These are phyloP conservation scores for Lecanosticta acicola DNA, from an alignment of 2,329 filamentous ascomycete species.

Conservation along the genomic window DNA sequence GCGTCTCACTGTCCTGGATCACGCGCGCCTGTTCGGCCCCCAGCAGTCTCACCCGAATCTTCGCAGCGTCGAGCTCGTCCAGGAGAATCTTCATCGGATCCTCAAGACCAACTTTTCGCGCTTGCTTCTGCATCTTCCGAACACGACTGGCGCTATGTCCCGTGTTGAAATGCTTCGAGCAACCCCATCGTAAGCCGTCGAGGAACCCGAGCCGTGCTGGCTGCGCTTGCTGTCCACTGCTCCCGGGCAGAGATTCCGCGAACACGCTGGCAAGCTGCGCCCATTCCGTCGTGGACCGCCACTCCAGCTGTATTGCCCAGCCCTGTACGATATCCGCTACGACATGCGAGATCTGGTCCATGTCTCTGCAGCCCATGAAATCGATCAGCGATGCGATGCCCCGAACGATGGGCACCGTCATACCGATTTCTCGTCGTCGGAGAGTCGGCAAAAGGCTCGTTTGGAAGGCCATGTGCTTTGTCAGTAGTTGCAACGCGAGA, in stretches of 20 bases:
- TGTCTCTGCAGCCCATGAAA: conserved; percentile 2
- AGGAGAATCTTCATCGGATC: conserved; percentile 3
- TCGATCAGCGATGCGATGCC: conserved; percentile 7
- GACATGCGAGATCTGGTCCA: conserved; percentile 9
- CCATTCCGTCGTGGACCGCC: conserved; percentile 3
- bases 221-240: neutral
- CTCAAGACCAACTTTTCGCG: neutral
- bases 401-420: neutral
- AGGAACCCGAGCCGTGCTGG: conserved; percentile 1
- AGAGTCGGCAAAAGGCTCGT: neutral
- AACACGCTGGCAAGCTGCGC: conserved; percentile 2
- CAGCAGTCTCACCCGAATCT: neutral
- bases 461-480: neutral
- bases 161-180: neutral
- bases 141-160: neutral
- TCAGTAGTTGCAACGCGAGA: neutral
- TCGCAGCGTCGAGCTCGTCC: conserved; percentile 3
- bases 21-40: neutral
- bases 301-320: conserved; percentile 6
- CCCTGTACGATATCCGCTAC: conserved; percentile 14
- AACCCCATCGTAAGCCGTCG: conserved; percentile 1
- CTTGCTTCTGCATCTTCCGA: conserved; percentile 1
- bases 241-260: neutral
- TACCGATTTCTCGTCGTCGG: neutral
- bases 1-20: neutral